Conservation (phyloP, 75 land plant species). For the Cunninghamia lanceolata region DNA sequence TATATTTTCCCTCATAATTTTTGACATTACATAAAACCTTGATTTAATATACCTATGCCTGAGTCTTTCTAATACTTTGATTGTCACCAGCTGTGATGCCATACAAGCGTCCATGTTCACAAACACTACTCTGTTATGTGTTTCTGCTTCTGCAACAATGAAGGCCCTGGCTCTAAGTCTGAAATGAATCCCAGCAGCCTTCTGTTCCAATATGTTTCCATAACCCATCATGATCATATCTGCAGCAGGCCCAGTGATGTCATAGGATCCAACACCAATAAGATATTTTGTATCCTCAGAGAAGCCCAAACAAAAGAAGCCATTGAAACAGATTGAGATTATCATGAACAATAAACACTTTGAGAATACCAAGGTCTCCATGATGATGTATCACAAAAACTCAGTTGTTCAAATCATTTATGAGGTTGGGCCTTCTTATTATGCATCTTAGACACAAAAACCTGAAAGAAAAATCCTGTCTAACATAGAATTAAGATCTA, state of each 20-base stretch:
- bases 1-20: too few species aligned
- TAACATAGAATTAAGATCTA: neutral
- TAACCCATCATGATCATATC: constrained; percentile 56
- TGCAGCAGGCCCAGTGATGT: constrained; percentile 56
- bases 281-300: constrained; percentile 19
- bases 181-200: constrained; percentile 45
- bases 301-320: neutral
- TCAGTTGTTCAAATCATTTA: neutral
- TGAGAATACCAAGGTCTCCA: neutral
- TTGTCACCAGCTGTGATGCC: constrained; percentile 38
- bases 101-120: constrained; percentile 51
- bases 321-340: constrained; percentile 4
- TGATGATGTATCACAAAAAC: neutral
- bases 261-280: constrained; percentile 44
- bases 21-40: neutral
- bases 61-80: constrained; percentile 28
- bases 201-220: constrained; percentile 38
- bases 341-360: constrained; percentile 1
- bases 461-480: neutral
- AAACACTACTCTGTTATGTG: constrained; percentile 26
- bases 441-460: neutral
- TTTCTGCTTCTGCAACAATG: constrained; percentile 38
- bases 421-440: neutral
- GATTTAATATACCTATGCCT: constrained; percentile 21
- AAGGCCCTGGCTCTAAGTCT: constrained; percentile 36